Percentiles rank a stretch among this genome's conserved stretches.
phyloP scores from a whole-genome alignment of 495 filamentous ascomycete genomes.

The Hypoxylon perforatum region DNA sequence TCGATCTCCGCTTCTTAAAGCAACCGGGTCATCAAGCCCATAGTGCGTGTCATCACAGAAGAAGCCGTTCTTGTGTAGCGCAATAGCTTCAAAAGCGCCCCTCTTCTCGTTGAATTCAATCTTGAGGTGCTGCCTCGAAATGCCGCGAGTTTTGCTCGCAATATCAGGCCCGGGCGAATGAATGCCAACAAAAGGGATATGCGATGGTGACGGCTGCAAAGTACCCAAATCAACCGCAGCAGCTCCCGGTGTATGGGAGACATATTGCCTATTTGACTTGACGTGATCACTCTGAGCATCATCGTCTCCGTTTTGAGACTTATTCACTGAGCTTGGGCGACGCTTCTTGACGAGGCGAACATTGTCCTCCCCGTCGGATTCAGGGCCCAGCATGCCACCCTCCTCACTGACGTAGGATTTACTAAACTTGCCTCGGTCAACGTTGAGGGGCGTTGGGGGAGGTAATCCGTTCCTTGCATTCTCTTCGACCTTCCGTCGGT shows the following conservation, averaged over 20 bases:
- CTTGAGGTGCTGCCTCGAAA: slow-evolving; percentile 86
- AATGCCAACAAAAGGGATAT: slow-evolving; percentile 82
- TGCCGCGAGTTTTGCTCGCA: slow-evolving; percentile 72
- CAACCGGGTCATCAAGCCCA: slow-evolving; percentile 67
- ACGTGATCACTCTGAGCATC: slow-evolving; percentile 46
- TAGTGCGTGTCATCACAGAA: slow-evolving; percentile 82
- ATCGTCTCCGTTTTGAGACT: slow-evolving; percentile 42
- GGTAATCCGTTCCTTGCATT: slow-evolving; percentile 52
- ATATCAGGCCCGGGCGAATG: slow-evolving; percentile 74
- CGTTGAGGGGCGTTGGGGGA: slow-evolving; percentile 50
- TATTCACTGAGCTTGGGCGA: slow-evolving; percentile 41
- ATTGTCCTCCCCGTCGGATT: slow-evolving; percentile 58
- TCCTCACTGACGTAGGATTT: slow-evolving; percentile 65
- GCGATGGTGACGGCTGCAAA: slow-evolving; percentile 66
- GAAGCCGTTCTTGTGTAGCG: slow-evolving; percentile 86
- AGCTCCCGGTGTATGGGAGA: slow-evolving; percentile 61
- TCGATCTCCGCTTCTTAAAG: slow-evolving; percentile 75
- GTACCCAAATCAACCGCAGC: slow-evolving; percentile 61
- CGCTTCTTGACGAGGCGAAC: slow-evolving; percentile 53
- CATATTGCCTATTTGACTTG: slow-evolving; percentile 58
- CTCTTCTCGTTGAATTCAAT: slow-evolving; percentile 82
- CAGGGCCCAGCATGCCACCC: slow-evolving; percentile 63
- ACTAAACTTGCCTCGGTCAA: slow-evolving; percentile 58
- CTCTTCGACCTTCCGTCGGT: slow-evolving; percentile 51
- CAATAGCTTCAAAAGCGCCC: slow-evolving; percentile 79